Base-by-base conservation (phyloP, 768 basidiomycete species). In the Lentinula lateritia region DNA sequence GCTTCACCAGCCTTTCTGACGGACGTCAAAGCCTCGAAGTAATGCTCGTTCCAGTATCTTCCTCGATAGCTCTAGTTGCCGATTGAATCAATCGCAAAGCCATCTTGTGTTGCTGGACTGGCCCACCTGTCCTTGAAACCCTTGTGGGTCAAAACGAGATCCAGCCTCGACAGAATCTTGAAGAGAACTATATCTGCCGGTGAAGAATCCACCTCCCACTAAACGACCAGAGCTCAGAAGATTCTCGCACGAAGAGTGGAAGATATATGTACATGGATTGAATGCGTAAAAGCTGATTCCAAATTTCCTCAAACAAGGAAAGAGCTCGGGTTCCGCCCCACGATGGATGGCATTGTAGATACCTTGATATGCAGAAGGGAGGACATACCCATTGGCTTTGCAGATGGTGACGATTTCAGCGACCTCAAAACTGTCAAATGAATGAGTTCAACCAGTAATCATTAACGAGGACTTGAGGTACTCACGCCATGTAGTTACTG, bases 171-270 rank as follows among this genome's bases (percentile, higher is more conserved):
- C 72, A 8, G 69, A 39, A 61, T 77, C 78, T 6, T 79, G 72
- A 7, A 72, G 58, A 0, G 75, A 76, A 9, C 65, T 65, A 54
- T 85, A 75, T 61, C 83, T 80, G 0, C 83, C 84, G 0, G 85
- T 83, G 62, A 86, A 82, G 63, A 85, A 79, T 0, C 85, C 84
- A 7, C 84, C 84, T 1, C 77, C 84, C 61, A 87, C 82, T 85
- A 36, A 16, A 34, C n/a, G 10, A 28, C 32, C 20, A 55, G 18
- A 32, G 7, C 20, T 76, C 28, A 9, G 80, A 81, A 62, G 75
- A 85, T 67, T 85, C 84, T 41, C 83, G 76, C 59, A 82, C 77
- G 69, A 82, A 84, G 0, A 82, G 82, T n/a, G 85, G 73, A 15
- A 87, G 72, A 13, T 7, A 69, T 80, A 45, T 46, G 28, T 28